These are phyloP conservation scores for Tricladium varicosporioides DNA, from an alignment of 2,329 filamentous ascomycete genomes.

Conservation along the genomic window DNA sequence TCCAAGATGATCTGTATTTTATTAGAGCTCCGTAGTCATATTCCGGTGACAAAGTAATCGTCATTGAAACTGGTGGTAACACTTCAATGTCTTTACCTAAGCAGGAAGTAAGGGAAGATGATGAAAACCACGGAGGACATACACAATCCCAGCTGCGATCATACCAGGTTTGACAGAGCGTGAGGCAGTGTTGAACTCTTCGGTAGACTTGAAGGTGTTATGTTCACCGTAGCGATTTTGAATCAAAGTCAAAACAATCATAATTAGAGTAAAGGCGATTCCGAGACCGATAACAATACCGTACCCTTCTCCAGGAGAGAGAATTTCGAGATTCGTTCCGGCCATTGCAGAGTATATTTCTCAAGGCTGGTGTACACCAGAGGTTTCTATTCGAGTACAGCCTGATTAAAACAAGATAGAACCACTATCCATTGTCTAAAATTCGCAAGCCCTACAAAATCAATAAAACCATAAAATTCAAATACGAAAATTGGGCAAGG, in stretches of 20 bases:
- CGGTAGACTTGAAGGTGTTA: constrained; percentile 8
- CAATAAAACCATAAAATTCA: too few relatives aligned
- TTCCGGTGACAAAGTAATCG: too few relatives aligned
- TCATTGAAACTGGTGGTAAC: too few relatives aligned
- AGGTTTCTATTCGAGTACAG: too few relatives aligned
- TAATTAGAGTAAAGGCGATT: constrained; percentile 13
- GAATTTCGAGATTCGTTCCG: not conserved
- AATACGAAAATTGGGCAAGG: too few relatives aligned
- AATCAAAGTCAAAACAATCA: constrained; percentile 8
- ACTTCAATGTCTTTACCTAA: too few relatives aligned
- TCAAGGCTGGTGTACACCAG: not conserved
- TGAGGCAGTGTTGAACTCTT: constrained; percentile 12
- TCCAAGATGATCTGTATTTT: constrained; percentile 5
- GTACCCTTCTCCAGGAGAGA: constrained; percentile 12
- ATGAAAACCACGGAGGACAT: too few relatives aligned
- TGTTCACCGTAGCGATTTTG: constrained; percentile 9
- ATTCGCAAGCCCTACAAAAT: not conserved
- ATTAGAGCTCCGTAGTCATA: too few relatives aligned
- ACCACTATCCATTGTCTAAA: not conserved
- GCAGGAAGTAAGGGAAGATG: too few relatives aligned
- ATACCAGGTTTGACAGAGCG: constrained; percentile 11
- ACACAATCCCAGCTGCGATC: constrained; percentile 11
- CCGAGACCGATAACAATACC: constrained; percentile 18
- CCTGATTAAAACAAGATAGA: not conserved
- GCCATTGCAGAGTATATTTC: not conserved